Conservation (phyloP, 2,329 filamentous ascomycete species). For the Aspergillus niger region DNA sequence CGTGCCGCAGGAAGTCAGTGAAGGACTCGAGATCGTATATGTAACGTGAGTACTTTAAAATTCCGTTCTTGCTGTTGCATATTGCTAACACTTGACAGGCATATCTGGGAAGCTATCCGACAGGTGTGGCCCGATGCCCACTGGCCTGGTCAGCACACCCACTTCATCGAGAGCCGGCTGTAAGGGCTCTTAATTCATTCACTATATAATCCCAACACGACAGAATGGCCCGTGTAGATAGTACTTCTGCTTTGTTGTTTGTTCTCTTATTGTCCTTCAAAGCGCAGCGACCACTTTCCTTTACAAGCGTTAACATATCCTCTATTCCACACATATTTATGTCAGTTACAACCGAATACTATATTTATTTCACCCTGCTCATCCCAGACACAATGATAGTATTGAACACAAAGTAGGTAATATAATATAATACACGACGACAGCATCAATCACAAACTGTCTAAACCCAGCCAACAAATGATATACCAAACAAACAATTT, state of each 20-base stretch:
- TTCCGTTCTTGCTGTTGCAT: not conserved
- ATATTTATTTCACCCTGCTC: too few species aligned
- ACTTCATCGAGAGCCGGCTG: constrained; percentile 76
- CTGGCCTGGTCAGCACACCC: constrained; percentile 75
- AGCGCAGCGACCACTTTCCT: constrained; percentile 2
- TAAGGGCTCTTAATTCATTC: constrained; percentile 43
- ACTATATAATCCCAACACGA: not conserved
- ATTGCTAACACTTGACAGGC: constrained; percentile 51
- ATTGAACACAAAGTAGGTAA: too few species aligned
- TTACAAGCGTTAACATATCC: not conserved
- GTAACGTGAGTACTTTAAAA: constrained; percentile 66
- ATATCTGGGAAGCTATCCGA: constrained; percentile 92
- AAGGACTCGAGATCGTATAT: constrained; percentile 83
- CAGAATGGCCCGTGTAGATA: not conserved
- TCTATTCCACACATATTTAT: not conserved
- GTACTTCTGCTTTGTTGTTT: constrained; percentile 10
- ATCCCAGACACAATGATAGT: too few species aligned
- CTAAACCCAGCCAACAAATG: not conserved
- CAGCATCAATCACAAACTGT: too few species aligned
- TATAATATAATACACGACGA: too few species aligned
- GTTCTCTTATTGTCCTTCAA: constrained; percentile 1
- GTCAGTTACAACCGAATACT: not conserved
- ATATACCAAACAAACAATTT: not conserved
- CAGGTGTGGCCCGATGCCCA: constrained; percentile 87
- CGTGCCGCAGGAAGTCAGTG: constrained; percentile 83